Percentiles rank a stretch among this genome's conserved stretches.
phyloP scores from a whole-genome alignment of 768 basidiomycete genomes.

The Lepiota venenata region DNA sequence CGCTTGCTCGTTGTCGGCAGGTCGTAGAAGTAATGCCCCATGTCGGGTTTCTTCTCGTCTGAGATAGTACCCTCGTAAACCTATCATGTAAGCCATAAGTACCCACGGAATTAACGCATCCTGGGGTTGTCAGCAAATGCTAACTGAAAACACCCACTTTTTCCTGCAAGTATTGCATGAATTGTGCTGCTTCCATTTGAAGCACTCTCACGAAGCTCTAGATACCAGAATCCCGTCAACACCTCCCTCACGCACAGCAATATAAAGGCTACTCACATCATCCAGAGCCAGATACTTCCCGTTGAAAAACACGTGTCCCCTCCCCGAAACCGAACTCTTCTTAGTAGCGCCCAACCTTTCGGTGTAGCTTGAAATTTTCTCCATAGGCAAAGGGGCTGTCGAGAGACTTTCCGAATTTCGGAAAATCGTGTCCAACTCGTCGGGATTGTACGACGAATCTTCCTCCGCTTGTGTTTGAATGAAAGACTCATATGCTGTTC shows the following conservation, averaged over 20 bases:
- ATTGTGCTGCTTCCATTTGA: constrained; percentile 54
- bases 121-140: no score
- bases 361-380: constrained; percentile 49
- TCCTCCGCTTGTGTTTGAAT: constrained; percentile 23
- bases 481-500: constrained; percentile 34
- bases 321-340: constrained; percentile 24
- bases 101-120: not conserved
- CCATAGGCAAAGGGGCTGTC: constrained; percentile 34
- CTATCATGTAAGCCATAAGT: constrained; percentile 27
- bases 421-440: constrained; percentile 13
- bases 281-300: constrained; percentile 73
- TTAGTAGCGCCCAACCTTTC: constrained; percentile 53
- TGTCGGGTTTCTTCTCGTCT: constrained; percentile 45
- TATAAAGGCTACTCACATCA: constrained; percentile 48
- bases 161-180: constrained; percentile 71
- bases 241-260: not conserved
- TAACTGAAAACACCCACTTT: constrained; percentile 40
- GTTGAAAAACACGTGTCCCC: constrained; percentile 82
- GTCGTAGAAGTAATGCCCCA: constrained; percentile 86
- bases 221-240: not conserved
- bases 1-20: constrained; percentile 67
- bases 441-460: constrained; percentile 21
- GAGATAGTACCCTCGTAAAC: constrained; percentile 55
- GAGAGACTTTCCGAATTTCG: constrained; percentile 28
- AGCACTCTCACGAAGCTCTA: constrained; percentile 67